Conservation (phyloP, 1,284 basidiomycete genomes). For the Cystobasidium pallidum region DNA sequence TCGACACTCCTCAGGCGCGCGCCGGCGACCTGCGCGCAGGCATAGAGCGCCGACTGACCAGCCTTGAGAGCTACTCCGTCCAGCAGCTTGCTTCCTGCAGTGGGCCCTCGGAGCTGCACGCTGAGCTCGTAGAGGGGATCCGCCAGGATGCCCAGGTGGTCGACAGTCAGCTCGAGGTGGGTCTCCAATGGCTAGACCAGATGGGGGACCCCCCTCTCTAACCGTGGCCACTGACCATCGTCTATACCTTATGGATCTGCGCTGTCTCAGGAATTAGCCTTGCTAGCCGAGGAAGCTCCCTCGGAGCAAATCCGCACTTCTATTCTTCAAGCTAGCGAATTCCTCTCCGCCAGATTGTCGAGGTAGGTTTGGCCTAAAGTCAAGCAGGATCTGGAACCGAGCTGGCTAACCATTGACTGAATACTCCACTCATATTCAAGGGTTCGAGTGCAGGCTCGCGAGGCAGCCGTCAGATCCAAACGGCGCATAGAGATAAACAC, state of each 20-base stretch:
- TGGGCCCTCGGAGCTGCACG: constrained; percentile 70
- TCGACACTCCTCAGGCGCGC: background rate
- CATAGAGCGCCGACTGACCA: constrained; percentile 65
- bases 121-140: constrained; percentile 72
- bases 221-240: background rate
- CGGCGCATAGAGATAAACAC: constrained; percentile 67
- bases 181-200: constrained; percentile 48
- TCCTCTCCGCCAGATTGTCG: constrained; percentile 49
- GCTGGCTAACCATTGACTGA: too few species aligned
- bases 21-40: constrained; percentile 53
- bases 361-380: constrained; percentile 61
- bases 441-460: constrained; percentile 66
- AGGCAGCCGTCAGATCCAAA: constrained; percentile 71
- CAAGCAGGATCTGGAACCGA: too few species aligned
- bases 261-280: constrained; percentile 63
- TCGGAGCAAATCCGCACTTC: constrained; percentile 62
- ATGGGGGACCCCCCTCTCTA: background rate
- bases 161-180: constrained; percentile 69
- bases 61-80: constrained; percentile 71
- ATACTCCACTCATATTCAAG: too few species aligned
- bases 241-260: background rate
- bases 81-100: constrained; percentile 69
- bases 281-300: constrained; percentile 69
- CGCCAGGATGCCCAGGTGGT: constrained; percentile 72
- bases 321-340: constrained; percentile 2